Base-by-base conservation (phyloP, 768 basidiomycete genomes). In the Boletales sp. region DNA sequence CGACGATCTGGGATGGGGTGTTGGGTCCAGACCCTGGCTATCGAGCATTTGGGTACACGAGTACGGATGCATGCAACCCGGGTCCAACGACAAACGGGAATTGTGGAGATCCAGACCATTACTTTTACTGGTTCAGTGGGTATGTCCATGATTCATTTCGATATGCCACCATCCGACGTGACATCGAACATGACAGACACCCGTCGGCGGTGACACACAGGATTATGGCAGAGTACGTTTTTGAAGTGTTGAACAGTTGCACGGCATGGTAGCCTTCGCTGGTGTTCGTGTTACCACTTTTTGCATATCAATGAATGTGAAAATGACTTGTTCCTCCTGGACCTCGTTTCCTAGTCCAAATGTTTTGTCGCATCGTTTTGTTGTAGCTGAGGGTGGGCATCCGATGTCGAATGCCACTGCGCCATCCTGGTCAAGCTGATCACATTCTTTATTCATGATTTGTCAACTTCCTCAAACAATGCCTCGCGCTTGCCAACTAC, bases 91-190 rank as follows among this genome's bases (percentile, higher is more conserved):
- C 68, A 5, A 56, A 62, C 5, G 66, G 56, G 3, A 47, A 53
- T 50, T 78, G 76, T 48, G 29, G 47, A 40, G 75, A 78, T 45
- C 73, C 75, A 3, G 74, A 75, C 32, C 77, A 76, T 55, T 70
- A 71, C 42, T 82, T 80, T 51, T 79, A 80, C 55, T 81, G 78
- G 75, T 74, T 80, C 19, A 62, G 65, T 35, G 72, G 74, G 79
- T 80, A 49, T 42, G 74, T 62, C 27, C 2, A 4, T 3, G 21
- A n/a, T 45, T 43, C 13, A 2, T n/a, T 30, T 10, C 31, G 8
- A 18, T 40, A 43, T 2, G 10, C 29, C 18, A n/a, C 27, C 39
- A 15, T 10, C 46, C 57, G 21, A 46, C 44, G 9, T 47, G 14
- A 18, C 6, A 4, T 29, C 14, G 6, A 40, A 35, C 19, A 40